phyloP scores from a whole-genome alignment of 1,139 yeast genomes.

The Diutina pseudorugosa region DNA sequence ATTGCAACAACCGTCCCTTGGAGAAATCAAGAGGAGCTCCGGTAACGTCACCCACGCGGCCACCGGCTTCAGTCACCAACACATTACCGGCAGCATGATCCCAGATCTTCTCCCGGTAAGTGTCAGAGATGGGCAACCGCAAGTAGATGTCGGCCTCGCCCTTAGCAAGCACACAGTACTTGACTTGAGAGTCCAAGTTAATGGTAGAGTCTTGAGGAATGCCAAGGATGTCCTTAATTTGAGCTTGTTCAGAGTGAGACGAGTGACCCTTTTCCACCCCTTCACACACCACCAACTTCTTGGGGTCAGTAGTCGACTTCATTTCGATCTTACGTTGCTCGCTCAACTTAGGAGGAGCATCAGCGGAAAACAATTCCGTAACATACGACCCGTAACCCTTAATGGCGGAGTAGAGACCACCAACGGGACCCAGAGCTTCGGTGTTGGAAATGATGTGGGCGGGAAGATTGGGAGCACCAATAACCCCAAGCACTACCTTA shows the following conservation, averaged over 20 bases:
- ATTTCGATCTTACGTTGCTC: slow-evolving; percentile 27
- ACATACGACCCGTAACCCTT: slow-evolving; percentile 64
- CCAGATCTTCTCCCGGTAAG: slow-evolving; percentile 92
- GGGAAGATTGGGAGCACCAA: slow-evolving; percentile 84
- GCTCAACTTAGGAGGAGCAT: slow-evolving; percentile 24
- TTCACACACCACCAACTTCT: slow-evolving; percentile 65
- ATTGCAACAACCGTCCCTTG: slow-evolving; percentile 66
- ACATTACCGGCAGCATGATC: slow-evolving; percentile 96
- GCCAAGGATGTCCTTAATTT: slow-evolving; percentile 54
- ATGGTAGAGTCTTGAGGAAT: slow-evolving; percentile 32
- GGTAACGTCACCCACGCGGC: slow-evolving; percentile 71
- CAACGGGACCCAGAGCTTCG: slow-evolving; percentile 29
- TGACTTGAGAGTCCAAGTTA: slow-evolving; percentile 90
- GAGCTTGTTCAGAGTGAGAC: slow-evolving; percentile 76
- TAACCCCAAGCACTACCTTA: slow-evolving; percentile 74
- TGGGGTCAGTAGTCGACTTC: slow-evolving; percentile 30
- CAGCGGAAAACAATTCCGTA: slow-evolving; percentile 25
- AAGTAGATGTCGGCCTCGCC: slow-evolving; percentile 91
- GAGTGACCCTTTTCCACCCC: slow-evolving; percentile 97
- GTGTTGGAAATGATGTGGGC: slow-evolving; percentile 25
- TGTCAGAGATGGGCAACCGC: slow-evolving; percentile 66
- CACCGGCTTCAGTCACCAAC: slow-evolving; percentile 83
- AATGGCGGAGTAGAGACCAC: slow-evolving; percentile 71
- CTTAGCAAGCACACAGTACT: slow-evolving; percentile 79
- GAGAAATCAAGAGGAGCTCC: slow-evolving; percentile 75